Percentiles rank a stretch among this genome's conserved stretches.
These are phyloP conservation scores for Lachnellula willkommii DNA, from an alignment of 2,329 filamentous ascomycete genomes.

Conservation along the genomic window DNA sequence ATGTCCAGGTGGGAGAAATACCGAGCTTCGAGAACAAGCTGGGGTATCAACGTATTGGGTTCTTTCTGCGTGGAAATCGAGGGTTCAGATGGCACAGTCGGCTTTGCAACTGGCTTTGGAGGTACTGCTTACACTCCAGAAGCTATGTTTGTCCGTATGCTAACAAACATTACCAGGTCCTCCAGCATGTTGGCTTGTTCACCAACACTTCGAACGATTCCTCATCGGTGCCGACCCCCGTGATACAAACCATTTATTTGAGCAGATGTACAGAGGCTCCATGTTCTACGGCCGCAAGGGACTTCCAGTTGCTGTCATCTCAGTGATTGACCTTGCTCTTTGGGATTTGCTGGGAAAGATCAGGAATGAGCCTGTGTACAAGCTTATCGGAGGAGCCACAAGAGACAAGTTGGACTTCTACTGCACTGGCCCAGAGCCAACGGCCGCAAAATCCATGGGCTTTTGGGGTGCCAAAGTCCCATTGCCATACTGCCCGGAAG, in stretches of 20 bases:
- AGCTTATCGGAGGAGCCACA: constrained; percentile 87
- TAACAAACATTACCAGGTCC: constrained; percentile 48
- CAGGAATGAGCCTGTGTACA: constrained; percentile 88
- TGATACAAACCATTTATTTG: constrained; percentile 86
- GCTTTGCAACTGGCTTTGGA: constrained; percentile 90
- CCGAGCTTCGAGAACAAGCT: constrained; percentile 79
- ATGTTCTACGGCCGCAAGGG: constrained; percentile 98
- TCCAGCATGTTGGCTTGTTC: constrained; percentile 87
- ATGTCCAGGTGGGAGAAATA: constrained; percentile 89
- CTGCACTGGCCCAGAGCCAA: constrained; percentile 85
- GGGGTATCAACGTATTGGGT: constrained; percentile 92
- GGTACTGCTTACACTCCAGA: constrained; percentile 39
- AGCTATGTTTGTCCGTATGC: neutral
- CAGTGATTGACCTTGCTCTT: constrained; percentile 85
- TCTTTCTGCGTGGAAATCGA: constrained; percentile 90
- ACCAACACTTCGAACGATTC: constrained; percentile 91
- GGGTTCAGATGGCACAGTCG: constrained; percentile 83
- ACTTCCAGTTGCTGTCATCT: constrained; percentile 83
- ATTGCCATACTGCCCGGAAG: constrained; percentile 82
- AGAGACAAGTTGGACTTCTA: constrained; percentile 82
- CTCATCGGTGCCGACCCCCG: constrained; percentile 81
- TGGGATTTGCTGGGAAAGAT: constrained; percentile 93
- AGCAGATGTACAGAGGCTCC: constrained; percentile 92
- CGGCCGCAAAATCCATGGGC: constrained; percentile 74
- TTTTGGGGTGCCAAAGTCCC: constrained; percentile 91